These are phyloP conservation scores for Trametes cinnabarina DNA, from an alignment of 768 basidiomycete genomes.

Conservation along the genomic window DNA sequence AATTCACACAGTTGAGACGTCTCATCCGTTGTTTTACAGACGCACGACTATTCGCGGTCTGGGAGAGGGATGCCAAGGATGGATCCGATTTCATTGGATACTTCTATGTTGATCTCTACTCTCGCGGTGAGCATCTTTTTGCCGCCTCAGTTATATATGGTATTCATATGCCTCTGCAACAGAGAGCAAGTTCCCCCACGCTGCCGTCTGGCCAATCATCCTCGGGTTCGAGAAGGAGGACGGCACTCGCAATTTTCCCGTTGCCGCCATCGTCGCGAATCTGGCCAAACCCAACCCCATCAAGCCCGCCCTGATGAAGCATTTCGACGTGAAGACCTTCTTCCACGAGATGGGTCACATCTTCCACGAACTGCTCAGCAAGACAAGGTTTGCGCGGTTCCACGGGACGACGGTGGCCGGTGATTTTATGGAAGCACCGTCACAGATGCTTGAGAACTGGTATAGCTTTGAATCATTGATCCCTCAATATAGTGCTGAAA, in stretches of 20 bases:
- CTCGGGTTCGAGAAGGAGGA: conserved; percentile 57
- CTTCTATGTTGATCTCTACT: conserved; percentile 86
- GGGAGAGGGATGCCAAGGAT: conserved; percentile 74
- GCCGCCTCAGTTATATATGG: too few relatives aligned
- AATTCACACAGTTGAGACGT: not conserved
- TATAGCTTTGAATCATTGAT: too few relatives aligned
- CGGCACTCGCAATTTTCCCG: conserved; percentile 66
- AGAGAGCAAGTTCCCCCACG: conserved; percentile 82
- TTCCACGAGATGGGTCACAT: conserved; percentile 83
- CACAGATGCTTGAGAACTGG: conserved; percentile 94
- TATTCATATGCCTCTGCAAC: too few relatives aligned
- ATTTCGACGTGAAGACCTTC: conserved; percentile 85
- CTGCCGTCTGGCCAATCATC: conserved; percentile 78
- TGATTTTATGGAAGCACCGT: conserved; percentile 87
- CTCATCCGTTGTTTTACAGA: conserved; percentile 39
- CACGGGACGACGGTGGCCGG: conserved; percentile 61
- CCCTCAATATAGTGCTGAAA: not conserved
- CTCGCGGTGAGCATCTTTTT: conserved; percentile 50
- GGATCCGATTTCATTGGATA: conserved; percentile 78
- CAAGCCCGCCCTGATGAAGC: conserved; percentile 79
- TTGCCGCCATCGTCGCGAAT: conserved; percentile 87
- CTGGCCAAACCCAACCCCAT: conserved; percentile 80
- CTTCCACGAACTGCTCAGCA: conserved; percentile 56
- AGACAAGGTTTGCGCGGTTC: conserved; percentile 73
- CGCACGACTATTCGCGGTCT: conserved; percentile 80